Percentiles rank a stretch among this genome's conserved stretches.
Conservation (phyloP, 2,329 filamentous ascomycete species). For the Sclerotinia borealis region DNA sequence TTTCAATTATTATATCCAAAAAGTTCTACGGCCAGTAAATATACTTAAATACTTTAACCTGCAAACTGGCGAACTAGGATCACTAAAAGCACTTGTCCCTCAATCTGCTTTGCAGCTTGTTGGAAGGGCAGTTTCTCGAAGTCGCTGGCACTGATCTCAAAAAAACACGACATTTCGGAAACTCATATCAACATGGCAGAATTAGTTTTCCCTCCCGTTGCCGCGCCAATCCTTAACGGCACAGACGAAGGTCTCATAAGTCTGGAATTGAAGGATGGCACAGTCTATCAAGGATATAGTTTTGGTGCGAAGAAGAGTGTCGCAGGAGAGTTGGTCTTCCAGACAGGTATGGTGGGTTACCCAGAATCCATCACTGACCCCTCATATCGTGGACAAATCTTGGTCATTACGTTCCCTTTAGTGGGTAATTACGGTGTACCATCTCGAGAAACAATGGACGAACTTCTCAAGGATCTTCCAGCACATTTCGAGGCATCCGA, state of each 20-base stretch:
- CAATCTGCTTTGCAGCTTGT: constrained; percentile 20
- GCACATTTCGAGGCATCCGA: constrained; percentile 88
- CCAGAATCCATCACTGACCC: constrained; percentile 88
- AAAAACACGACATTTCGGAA: neutral
- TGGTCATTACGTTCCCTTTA: constrained; percentile 92
- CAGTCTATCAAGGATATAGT: constrained; percentile 87
- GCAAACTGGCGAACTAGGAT: constrained; percentile 10
- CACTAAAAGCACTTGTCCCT: constrained; percentile 9
- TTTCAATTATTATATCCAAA: neutral
- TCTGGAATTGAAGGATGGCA: constrained; percentile 89
- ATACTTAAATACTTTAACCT: neutral
- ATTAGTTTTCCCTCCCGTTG: constrained; percentile 22
- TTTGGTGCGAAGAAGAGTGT: constrained; percentile 94
- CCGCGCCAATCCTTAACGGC: constrained; percentile 20
- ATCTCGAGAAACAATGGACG: constrained; percentile 75
- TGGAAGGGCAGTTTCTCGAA: constrained; percentile 13
- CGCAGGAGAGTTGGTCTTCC: constrained; percentile 95
- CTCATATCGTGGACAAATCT: constrained; percentile 85
- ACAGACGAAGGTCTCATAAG: constrained; percentile 61
- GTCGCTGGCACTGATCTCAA: neutral
- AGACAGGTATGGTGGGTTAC: constrained; percentile 99
- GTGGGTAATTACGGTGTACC: constrained; percentile 98
- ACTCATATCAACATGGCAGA: constrained; percentile 14
- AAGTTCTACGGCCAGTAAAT: neutral
- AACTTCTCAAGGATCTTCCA: constrained; percentile 77